Conservation (phyloP, 208 protist genomes). For the Naegleria fowleri region DNA sequence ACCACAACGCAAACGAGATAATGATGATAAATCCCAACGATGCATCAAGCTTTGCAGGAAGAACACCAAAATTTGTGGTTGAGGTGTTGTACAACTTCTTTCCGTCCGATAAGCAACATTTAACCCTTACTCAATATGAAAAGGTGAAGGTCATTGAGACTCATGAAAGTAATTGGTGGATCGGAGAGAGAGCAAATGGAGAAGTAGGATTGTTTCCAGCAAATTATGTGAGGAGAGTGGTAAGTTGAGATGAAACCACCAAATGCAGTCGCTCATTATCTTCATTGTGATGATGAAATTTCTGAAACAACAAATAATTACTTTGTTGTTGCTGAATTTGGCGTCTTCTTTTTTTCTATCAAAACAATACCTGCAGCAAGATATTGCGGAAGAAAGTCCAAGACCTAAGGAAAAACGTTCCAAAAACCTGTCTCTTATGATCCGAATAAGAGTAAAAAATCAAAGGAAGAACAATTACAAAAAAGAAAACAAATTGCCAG, state of each 20-base stretch:
- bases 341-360: no score
- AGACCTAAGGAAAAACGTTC: neutral
- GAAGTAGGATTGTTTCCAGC: conserved; percentile 19
- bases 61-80: neutral
- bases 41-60: neutral
- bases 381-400: neutral
- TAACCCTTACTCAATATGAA: neutral
- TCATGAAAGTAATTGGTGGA: conserved; percentile 11
- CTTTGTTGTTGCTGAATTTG: no score
- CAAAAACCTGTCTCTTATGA: neutral
- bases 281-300: no score
- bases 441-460: neutral
- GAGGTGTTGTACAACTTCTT: neutral
- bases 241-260: no score
- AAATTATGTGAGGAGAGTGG: conserved; percentile 24
- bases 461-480: neutral
- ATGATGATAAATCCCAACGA: neutral
- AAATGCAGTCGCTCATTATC: no score
- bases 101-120: neutral
- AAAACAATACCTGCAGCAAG: no score
- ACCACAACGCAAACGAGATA: no score
- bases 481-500: neutral
- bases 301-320: no score
- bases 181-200: neutral
- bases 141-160: neutral